These are phyloP conservation scores for Linum lewisii DNA, from an alignment of 345 rosid species.

Conservation along the genomic window DNA sequence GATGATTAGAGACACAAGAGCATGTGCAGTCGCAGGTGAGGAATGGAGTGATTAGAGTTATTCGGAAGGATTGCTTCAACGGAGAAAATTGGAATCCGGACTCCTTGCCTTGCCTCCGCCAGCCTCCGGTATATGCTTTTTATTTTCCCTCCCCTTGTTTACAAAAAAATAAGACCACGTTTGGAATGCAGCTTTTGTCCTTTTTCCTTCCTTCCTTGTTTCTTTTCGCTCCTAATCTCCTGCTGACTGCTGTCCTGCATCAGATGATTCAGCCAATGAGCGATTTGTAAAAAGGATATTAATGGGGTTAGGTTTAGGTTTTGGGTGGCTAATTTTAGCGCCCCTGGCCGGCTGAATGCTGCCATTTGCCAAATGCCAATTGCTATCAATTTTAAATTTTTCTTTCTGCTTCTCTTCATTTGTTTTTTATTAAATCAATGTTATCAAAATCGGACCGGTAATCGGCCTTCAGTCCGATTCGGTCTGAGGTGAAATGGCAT, in stretches of 20 bases:
- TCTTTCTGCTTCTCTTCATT: background rate
- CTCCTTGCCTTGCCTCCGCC: background rate
- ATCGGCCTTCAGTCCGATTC: too few species aligned
- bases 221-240: too few species aligned
- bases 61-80: constrained; percentile 16
- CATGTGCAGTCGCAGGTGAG: background rate
- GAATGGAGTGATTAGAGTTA: constrained; percentile 9
- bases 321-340: background rate
- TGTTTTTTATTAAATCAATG: too few species aligned
- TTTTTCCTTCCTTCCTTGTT: too few species aligned
- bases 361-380: background rate
- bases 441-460: too few species aligned
- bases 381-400: background rate
- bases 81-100: constrained; percentile 15
- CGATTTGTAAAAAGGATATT: background rate
- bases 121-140: background rate
- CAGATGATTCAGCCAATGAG: background rate
- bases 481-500: too few species aligned
- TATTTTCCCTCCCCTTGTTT: too few species aligned
- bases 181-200: background rate
- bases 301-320: background rate
- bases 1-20: background rate
- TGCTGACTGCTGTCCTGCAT: background rate
- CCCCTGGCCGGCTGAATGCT: background rate
- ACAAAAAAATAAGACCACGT: too few species aligned